Conservation (phyloP, 192 early-diverging fungal genomes). For the Phlyctochytrium bullatum region DNA sequence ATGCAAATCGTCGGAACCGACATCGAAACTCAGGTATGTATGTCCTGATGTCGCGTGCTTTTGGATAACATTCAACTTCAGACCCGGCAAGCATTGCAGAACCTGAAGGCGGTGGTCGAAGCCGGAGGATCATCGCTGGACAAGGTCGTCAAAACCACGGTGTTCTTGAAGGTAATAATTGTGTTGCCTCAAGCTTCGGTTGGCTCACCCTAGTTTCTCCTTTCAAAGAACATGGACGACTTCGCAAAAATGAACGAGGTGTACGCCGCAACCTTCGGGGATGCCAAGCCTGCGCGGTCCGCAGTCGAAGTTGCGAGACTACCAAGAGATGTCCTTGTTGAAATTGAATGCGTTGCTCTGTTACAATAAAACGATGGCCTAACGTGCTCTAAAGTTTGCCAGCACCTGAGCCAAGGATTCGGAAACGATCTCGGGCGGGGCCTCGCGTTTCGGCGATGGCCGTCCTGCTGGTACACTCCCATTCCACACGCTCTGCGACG, state of each 20-base stretch:
- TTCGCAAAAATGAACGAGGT: conserved; percentile 87
- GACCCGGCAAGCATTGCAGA: conserved; percentile 69
- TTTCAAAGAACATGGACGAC: conserved; percentile 71
- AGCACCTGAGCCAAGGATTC: not conserved
- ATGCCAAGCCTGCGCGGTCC: conserved; percentile 48
- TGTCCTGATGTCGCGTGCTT: too few relatives aligned
- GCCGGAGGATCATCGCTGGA: conserved; percentile 73
- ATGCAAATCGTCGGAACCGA: conserved; percentile 72
- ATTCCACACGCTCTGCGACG: not conserved
- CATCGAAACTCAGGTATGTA: conserved; percentile 69
- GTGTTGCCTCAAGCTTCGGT: too few relatives aligned
- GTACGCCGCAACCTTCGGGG: conserved; percentile 69
- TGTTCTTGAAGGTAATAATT: conserved; percentile 76
- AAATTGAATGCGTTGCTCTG: conserved; percentile 89
- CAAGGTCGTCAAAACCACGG: conserved; percentile 93
- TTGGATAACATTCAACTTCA: conserved; percentile 69
- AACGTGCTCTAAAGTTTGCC: not conserved
- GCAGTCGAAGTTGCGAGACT: conserved; percentile 90
- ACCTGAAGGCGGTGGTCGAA: conserved; percentile 81
- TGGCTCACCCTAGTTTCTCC: too few relatives aligned
- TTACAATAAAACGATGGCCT: conserved; percentile 4
- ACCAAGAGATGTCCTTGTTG: conserved; percentile 86
- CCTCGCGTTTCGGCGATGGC: not conserved
- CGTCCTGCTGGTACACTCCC: not conserved
- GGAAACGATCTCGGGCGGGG: not conserved